Percentiles rank a stretch among this genome's conserved stretches.
Conservation (phyloP, 2,329 filamentous ascomycete species). For the Fusarium vanettenii region DNA sequence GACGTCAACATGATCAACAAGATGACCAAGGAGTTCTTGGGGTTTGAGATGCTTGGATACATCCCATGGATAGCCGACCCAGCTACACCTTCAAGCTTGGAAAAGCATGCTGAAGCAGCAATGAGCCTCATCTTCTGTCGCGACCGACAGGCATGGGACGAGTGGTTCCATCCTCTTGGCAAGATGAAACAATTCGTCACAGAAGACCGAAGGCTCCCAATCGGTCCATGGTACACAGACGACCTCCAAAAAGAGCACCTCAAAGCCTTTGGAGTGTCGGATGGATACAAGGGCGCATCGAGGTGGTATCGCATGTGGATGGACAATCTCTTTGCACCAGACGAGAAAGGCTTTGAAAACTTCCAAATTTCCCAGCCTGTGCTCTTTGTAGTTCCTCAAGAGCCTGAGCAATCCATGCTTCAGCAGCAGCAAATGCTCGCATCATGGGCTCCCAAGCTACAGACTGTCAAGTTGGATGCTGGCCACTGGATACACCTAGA, state of each 20-base stretch:
- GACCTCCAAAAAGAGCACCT: constrained; percentile 41
- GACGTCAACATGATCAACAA: constrained; percentile 46
- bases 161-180: constrained; percentile 43
- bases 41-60: constrained; percentile 48
- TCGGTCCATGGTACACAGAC: constrained; percentile 43
- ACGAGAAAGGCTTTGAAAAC: constrained; percentile 39
- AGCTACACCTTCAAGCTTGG: constrained; percentile 30
- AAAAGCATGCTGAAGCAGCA: constrained; percentile 36
- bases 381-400: constrained; percentile 39
- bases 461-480: constrained; percentile 47
- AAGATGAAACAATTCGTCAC: constrained; percentile 46
- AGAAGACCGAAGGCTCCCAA: constrained; percentile 26
- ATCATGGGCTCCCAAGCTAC: constrained; percentile 49
- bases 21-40: constrained; percentile 45
- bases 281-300: constrained; percentile 46
- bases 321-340: constrained; percentile 41
- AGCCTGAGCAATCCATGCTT: constrained; percentile 12
- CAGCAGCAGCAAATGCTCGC: constrained; percentile 45
- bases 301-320: constrained; percentile 49
- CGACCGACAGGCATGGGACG: constrained; percentile 38
- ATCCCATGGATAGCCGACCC: constrained; percentile 43
- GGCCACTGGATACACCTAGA: constrained; percentile 53
- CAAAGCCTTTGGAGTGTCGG: constrained; percentile 29
- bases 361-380: constrained; percentile 31
- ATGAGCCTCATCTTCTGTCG: constrained; percentile 47